These are phyloP conservation scores for Colletotrichum tamarilloi DNA, from an alignment of 2,329 filamentous ascomycete species.

Conservation along the genomic window DNA sequence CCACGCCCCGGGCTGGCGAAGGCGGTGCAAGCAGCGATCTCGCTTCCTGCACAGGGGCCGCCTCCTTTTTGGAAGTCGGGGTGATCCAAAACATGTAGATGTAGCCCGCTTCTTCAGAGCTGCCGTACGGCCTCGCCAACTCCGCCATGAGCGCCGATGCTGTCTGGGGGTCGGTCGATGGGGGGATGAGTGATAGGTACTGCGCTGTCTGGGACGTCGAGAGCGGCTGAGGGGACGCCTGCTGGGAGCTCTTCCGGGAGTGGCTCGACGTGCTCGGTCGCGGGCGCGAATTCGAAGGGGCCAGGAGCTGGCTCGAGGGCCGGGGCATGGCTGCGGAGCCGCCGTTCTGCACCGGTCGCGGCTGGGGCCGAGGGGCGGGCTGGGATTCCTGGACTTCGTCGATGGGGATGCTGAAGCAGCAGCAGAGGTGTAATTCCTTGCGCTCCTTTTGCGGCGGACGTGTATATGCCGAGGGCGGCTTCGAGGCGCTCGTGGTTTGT, in stretches of 20 bases:
- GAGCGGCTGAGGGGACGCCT: constrained; percentile 43
- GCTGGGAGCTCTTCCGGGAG: constrained; percentile 44
- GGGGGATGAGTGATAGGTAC: constrained; percentile 77
- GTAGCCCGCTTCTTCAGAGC: constrained; percentile 85
- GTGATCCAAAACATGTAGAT: constrained; percentile 99
- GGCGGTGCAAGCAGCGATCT: constrained; percentile 68
- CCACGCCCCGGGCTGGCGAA: constrained; percentile 46
- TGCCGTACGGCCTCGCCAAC: constrained; percentile 72
- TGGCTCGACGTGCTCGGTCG: constrained; percentile 38
- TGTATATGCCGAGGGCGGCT: constrained; percentile 20
- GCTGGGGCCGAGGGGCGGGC: constrained; percentile 56
- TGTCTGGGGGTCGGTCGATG: constrained; percentile 72
- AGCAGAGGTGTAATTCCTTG: constrained; percentile 55
- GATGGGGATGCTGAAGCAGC: constrained; percentile 63
- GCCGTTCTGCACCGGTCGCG: constrained; percentile 55
- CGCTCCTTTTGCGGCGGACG: constrained; percentile 44
- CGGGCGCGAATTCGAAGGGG: constrained; percentile 35
- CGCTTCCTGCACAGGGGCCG: constrained; percentile 68
- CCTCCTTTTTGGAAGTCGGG: constrained; percentile 66
- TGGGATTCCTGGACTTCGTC: constrained; percentile 49
- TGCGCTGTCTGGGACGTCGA: constrained; percentile 50
- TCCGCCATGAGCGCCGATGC: constrained; percentile 80
- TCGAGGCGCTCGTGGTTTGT: constrained; percentile 19
- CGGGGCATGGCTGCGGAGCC: constrained; percentile 29
- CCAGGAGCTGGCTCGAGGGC: constrained; percentile 33